Evolutionary conservation across 2,329 filamentous ascomycete species (phyloP), one percentile per base, ranked within the genome.

Genomic region (Lomentospora prolificans): DNA sequence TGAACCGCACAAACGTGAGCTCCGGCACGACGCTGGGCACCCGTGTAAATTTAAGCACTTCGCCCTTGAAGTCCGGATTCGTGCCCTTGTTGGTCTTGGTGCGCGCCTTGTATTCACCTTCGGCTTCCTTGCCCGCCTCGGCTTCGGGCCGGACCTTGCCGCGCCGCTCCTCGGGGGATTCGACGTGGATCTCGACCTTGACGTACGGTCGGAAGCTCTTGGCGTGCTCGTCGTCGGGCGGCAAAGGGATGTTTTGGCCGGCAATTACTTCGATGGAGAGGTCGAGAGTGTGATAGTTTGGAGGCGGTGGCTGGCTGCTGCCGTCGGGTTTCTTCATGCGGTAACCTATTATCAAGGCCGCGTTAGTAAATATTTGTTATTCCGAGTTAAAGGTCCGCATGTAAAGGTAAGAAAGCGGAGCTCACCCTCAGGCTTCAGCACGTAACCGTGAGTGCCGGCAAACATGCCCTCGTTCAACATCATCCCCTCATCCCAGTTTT

Each of bases 391-490:
- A 28, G 27, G 3, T 6, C 17, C 41, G n/a, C 46, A n/a, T n/a
- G n/a, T n/a, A n/a, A n/a, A n/a, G n/a, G n/a, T n/a, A n/a, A n/a
- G 12, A 17, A n/a, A n/a, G 10, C 19, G 36, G 36, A 12, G 58
- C 64, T 46, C 64, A 76, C 86, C 88, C 60, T 79, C 72, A 0
- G 91, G 91, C 69, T 96, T 96, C 41, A 95, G 75, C 1, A 94
- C 84, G 74, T 90, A 96, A 22, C 91, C 91, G n/a, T 78, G 78
- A 0, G 87, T 89, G 9, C 86, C 87, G 1, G 83, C 80, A 69
- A 96, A 96, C 89, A 95, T 94, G 62, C 83, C 91, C 65, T 94
- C 85, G 65, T 96, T 96, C 12, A 96, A 79, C 92, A 96, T 96
- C 85, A 95, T 95, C 30, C 89, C 90, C 62, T 89, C 86, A 64